Evolutionary conservation across 441 rosid species (phyloP).

Genomic region (Sinapis alba): DNA sequence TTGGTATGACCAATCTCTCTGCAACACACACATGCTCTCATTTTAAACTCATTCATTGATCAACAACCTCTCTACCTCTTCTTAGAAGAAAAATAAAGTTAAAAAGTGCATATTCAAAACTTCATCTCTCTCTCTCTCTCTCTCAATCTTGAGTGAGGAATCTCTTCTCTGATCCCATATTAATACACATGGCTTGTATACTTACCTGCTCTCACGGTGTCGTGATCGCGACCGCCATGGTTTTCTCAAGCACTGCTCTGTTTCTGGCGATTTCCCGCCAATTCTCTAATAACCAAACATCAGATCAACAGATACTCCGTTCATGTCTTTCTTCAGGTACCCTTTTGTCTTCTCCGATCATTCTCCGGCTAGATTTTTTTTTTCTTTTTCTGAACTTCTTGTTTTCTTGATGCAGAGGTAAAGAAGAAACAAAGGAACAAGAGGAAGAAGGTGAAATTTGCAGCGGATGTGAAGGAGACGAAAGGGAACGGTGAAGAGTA

Average conservation of each 20-base stretch:
- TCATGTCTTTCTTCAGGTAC: slow-evolving; percentile 74
- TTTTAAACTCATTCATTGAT: slow-evolving; percentile 23
- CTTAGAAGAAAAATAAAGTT: background rate
- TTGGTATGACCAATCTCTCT: slow-evolving; percentile 31
- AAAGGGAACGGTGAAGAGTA: slow-evolving; percentile 65
- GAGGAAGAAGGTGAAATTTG: slow-evolving; percentile 67
- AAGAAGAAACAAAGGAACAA: slow-evolving; percentile 42
- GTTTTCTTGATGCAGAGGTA: slow-evolving; percentile 22
- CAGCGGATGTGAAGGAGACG: slow-evolving; percentile 73
- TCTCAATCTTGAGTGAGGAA: background rate
- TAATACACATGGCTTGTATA: slow-evolving; percentile 9
- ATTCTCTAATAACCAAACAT: slow-evolving; percentile 35
- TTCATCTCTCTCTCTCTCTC: background rate
- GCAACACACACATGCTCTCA: slow-evolving; percentile 30
- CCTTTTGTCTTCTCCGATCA: slow-evolving; percentile 19
- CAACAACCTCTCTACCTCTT: slow-evolving; percentile 13
- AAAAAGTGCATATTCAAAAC: background rate
- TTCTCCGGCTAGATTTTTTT: background rate
- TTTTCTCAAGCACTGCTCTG: slow-evolving; percentile 68
- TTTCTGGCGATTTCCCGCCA: slow-evolving; percentile 65
- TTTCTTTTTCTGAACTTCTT: background rate
- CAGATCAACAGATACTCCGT: slow-evolving; percentile 39
- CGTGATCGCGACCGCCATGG: slow-evolving; percentile 81
- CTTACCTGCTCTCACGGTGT: slow-evolving; percentile 55
- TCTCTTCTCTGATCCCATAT: background rate